phyloP scores from a whole-genome alignment of 345 rosid species.

The Brassica rapa region DNA sequence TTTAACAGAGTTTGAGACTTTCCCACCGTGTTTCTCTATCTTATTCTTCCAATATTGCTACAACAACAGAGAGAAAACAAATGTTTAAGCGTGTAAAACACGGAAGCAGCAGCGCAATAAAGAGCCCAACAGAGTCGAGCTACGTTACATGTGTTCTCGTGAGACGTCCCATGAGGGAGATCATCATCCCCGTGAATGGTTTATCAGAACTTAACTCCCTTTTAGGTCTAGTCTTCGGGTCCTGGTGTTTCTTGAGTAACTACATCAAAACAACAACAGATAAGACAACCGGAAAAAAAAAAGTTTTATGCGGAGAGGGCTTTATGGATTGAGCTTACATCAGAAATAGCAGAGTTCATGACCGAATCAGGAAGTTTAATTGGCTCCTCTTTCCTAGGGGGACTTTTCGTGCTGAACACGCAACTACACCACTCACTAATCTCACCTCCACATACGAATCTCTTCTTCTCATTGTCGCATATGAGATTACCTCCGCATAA shows the following conservation, averaged over 20 bases:
- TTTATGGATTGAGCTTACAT: slow-evolving; percentile 37
- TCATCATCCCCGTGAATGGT: slow-evolving; percentile 64
- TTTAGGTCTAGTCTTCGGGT: slow-evolving; percentile 54
- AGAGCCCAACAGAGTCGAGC: neutral
- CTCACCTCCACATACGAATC: slow-evolving; percentile 62
- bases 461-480: slow-evolving; percentile 49
- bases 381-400: slow-evolving; percentile 61
- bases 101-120: neutral
- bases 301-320: neutral
- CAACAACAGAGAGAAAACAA: slow-evolving; percentile 6
- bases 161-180: slow-evolving; percentile 71
- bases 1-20: slow-evolving; percentile 51
- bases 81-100: neutral
- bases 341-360: slow-evolving; percentile 52
- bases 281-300: neutral
- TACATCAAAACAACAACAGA: slow-evolving; percentile 8
- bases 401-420: slow-evolving; percentile 55
- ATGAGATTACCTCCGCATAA: slow-evolving; percentile 54
- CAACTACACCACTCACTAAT: slow-evolving; percentile 87
- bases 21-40: slow-evolving; percentile 67
- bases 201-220: slow-evolving; percentile 48
- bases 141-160: slow-evolving; percentile 61
- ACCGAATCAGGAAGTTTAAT: slow-evolving; percentile 56
- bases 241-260: slow-evolving; percentile 66
- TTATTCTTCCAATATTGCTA: slow-evolving; percentile 68